Conservation (phyloP, 805 yeast species). For the Soucietia sequanensis region DNA sequence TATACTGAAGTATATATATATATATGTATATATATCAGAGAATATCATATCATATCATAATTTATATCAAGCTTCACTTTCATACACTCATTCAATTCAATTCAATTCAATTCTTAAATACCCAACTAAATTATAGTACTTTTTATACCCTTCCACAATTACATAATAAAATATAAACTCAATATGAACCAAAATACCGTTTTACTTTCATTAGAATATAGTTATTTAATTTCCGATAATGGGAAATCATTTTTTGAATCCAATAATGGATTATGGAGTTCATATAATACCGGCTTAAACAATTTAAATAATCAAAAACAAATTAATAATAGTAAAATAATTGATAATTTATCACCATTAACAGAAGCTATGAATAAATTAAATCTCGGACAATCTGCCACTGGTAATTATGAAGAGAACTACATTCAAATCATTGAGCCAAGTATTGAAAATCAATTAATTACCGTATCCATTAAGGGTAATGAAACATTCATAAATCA, state of each 20-base stretch:
- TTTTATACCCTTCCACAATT: slow-evolving; percentile 3
- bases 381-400: slow-evolving; percentile 12
- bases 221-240: slow-evolving; percentile 19
- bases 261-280: slow-evolving; percentile 34
- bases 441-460: slow-evolving; percentile 27
- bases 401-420: slow-evolving; percentile 3
- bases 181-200: slow-evolving; percentile 13
- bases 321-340: slow-evolving; percentile 17
- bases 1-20: no score
- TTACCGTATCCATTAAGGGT: slow-evolving; percentile 40
- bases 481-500: slow-evolving; percentile 23
- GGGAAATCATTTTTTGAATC: slow-evolving; percentile 22
- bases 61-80: no score
- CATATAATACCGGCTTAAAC: no score
- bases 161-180: no score
- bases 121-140: no score
- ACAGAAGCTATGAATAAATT: slow-evolving; percentile 13
- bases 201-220: slow-evolving; percentile 27
- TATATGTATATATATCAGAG: no score
- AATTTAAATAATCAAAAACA: no score
- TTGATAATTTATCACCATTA: slow-evolving; percentile 26
- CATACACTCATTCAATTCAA: no score
- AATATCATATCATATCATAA: no score
- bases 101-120: no score
- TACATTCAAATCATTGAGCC: slow-evolving; percentile 29